phyloP scores from a whole-genome alignment of 106 monocot species.

The Acorus gramineus region DNA sequence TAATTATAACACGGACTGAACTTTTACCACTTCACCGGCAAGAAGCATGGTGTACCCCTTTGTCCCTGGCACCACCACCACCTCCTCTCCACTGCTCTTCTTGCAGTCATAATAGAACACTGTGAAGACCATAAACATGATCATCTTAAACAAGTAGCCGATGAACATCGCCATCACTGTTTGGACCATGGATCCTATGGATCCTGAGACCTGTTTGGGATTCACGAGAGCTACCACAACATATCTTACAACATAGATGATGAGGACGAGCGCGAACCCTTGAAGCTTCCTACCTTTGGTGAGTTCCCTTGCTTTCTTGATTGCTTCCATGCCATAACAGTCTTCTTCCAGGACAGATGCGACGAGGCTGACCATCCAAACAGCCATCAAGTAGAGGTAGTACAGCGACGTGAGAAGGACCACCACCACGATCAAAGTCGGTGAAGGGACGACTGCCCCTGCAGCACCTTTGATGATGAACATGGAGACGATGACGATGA shows the following conservation, averaged over 20 bases:
- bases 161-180: conserved; percentile 1
- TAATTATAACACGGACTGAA: too few relatives aligned
- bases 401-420: neutral
- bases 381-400: conserved; percentile 11
- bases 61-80: neutral
- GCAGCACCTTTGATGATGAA: too few relatives aligned
- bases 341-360: conserved; percentile 14
- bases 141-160: conserved; percentile 8
- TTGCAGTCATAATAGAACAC: conserved; percentile 17
- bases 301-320: conserved; percentile 11
- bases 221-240: neutral
- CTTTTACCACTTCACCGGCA: neutral
- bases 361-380: conserved; percentile 22
- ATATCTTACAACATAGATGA: conserved; percentile 1
- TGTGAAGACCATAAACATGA: conserved; percentile 2
- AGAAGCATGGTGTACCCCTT: neutral
- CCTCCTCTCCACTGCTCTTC: conserved; percentile 2
- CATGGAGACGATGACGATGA: too few relatives aligned
- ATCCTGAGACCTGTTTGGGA: neutral
- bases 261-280: conserved; percentile 8
- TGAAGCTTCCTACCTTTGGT: conserved; percentile 10
- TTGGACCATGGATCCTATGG: too few relatives aligned
- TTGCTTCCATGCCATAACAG: conserved; percentile 15
- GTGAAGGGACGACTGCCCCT: too few relatives aligned
- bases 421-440: neutral